Conservation (phyloP, 805 yeast genomes). For the Lachancea sp. region DNA sequence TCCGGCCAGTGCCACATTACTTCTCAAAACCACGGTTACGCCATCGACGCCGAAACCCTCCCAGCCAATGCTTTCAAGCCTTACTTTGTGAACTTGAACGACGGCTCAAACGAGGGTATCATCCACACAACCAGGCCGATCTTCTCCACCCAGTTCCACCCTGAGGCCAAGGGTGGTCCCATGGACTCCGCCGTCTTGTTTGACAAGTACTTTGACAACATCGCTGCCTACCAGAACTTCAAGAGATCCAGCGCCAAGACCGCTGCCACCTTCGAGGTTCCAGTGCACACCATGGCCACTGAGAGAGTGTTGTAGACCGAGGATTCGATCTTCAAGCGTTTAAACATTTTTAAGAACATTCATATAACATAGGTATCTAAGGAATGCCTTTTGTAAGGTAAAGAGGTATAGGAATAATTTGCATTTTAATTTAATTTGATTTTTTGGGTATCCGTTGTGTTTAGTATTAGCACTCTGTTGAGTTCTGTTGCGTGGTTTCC, state of each 20-base stretch:
- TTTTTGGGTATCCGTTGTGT: not conserved
- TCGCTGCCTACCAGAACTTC: slow-evolving; percentile 45
- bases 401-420: not conserved
- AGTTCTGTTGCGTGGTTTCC: too few relatives aligned
- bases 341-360: slow-evolving; percentile 1
- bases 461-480: too few relatives aligned
- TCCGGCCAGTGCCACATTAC: slow-evolving; percentile 97
- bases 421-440: not conserved
- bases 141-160: slow-evolving; percentile 96
- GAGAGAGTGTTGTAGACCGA: slow-evolving; percentile 26
- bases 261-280: slow-evolving; percentile 11
- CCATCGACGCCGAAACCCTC: slow-evolving; percentile 79
- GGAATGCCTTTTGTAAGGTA: not conserved
- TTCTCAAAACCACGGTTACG: slow-evolving; percentile 98
- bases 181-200: slow-evolving; percentile 85
- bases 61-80: slow-evolving; percentile 67
- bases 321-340: not conserved
- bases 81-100: slow-evolving; percentile 88
- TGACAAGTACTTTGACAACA: slow-evolving; percentile 76
- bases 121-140: slow-evolving; percentile 80
- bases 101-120: slow-evolving; percentile 97
- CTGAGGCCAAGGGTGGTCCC: slow-evolving; percentile 99
- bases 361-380: slow-evolving; percentile 1
- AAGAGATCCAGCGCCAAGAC: slow-evolving; percentile 26
- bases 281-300: slow-evolving; percentile 24